Evolutionary conservation across 2,329 filamentous ascomycete species (phyloP).

Genomic region (Beauveria rudraprayagi): DNA sequence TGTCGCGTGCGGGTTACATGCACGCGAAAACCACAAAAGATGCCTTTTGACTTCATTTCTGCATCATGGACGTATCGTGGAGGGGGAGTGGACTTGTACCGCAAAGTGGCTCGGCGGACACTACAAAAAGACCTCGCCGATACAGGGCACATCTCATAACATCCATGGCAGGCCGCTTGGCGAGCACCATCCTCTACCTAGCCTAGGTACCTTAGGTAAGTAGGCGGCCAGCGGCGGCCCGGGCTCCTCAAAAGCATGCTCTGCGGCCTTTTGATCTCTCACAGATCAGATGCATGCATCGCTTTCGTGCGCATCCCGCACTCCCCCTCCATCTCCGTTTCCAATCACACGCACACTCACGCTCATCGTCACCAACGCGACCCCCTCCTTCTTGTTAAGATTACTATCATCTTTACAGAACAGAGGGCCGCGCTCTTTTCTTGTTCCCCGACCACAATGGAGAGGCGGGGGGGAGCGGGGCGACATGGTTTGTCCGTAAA

Average conservation of each 20-base stretch:
- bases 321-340: background rate
- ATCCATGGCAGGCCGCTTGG: too few relatives aligned
- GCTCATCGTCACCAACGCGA: too few relatives aligned
- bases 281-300: conserved; percentile 6
- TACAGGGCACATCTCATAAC: background rate
- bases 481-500: too few relatives aligned
- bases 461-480: too few relatives aligned
- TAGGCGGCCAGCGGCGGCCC: background rate
- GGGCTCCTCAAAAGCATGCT: background rate
- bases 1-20: background rate
- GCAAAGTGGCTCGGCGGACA: background rate
- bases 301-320: background rate
- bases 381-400: background rate
- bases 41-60: background rate
- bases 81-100: background rate
- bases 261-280: background rate
- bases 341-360: background rate
- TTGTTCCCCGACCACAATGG: too few relatives aligned
- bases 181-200: too few relatives aligned
- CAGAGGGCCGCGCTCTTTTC: too few relatives aligned
- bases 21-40: background rate
- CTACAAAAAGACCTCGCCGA: background rate
- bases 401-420: too few relatives aligned
- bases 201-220: background rate
- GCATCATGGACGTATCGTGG: background rate